Evolutionary conservation across 768 basidiomycete species (phyloP), one percentile per base, ranked within the genome.

Genomic region (Cantharellus anzutake): DNA sequence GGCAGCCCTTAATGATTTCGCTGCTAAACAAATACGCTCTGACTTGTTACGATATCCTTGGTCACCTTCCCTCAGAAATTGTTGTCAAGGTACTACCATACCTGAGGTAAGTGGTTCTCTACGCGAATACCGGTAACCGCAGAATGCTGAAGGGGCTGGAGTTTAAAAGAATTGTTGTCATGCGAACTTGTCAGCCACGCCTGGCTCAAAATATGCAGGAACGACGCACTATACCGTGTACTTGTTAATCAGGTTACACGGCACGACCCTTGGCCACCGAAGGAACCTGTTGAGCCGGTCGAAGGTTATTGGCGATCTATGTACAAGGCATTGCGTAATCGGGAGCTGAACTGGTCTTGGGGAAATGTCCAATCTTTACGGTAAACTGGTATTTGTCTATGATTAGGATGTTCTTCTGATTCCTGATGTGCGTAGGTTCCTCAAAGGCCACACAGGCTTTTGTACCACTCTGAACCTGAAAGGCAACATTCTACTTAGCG

Each of bases 391-490:
- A 14, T 37, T 55, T 55, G 11, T 37, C 35, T 37, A 55, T 55
- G 52, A 11, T 55, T 11, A 55, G 14, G 52, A 29, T 29, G 29
- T 48, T 29, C 35, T 55, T 37, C 7, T 11, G 38, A 7, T 11
- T 11, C 14, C 7, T 55, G 52, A 55, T 55, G 52, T 37, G 20
- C 75, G 92, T 57, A 73, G 82, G 20, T 84, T 93, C 75, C 74
- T 93, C 62, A 78, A 71, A 50, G 89, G 87, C 0, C 91, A 94
- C 66, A 87, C 84, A 7, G 86, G 83, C 66, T 92, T 90, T 69
- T 88, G 87, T 63, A 93, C 90, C 1, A 86, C 85, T 0, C 72
- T 93, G 4, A 73, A 86, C 4, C 68, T 92, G 39, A 56, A 60
- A 69, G 86, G 85, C 16, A 84, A 89, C 65, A 74, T 84, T 4